A percentile compares a stretch with the other conserved stretches of the same genome.
Evolutionary conservation across 768 basidiomycete species (phyloP).

Genomic region (Filobasidium wieringae): DNA sequence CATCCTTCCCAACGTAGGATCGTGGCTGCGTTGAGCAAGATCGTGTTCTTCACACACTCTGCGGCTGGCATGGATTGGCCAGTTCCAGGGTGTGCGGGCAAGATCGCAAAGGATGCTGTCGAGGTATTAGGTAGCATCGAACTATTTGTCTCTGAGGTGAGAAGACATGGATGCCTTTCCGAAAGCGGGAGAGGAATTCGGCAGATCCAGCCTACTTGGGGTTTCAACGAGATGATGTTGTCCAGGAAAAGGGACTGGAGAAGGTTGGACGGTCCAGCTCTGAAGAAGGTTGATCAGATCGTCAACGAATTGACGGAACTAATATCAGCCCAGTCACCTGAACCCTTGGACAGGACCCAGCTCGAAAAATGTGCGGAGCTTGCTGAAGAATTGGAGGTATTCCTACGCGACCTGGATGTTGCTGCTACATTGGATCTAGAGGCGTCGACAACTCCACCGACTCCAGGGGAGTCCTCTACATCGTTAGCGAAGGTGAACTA

Average conservation of each 20-base stretch:
- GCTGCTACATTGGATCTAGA: conserved; percentile 35
- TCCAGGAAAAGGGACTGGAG: conserved; percentile 8
- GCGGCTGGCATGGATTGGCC: conserved; percentile 28
- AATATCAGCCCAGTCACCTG: not conserved
- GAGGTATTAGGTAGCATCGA: conserved; percentile 31
- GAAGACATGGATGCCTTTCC: conserved; percentile 41
- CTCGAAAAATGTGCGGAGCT: not conserved
- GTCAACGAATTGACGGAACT: not conserved
- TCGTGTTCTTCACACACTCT: conserved; percentile 82
- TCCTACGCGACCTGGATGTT: conserved; percentile 24
- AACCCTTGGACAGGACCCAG: not conserved
- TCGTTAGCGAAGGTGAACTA: conserved; percentile 12
- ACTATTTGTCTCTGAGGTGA: conserved; percentile 29
- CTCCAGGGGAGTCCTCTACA: not conserved
- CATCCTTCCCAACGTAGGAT: conserved; percentile 42
- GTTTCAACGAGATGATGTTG: conserved; percentile 15
- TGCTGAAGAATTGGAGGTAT: not conserved
- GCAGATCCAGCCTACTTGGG: conserved; percentile 13
- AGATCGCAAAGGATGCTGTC: conserved; percentile 28
- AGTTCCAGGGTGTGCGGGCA: conserved; percentile 6
- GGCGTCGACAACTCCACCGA: not conserved
- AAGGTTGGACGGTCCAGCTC: conserved; percentile 15
- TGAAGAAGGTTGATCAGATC: conserved; percentile 16
- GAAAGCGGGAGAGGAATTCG: not conserved
- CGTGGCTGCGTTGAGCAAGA: conserved; percentile 74